Evolutionary conservation across 345 rosid genomes (phyloP), one percentile per base, ranked within the genome.

Genomic region (Brassica nigra): DNA sequence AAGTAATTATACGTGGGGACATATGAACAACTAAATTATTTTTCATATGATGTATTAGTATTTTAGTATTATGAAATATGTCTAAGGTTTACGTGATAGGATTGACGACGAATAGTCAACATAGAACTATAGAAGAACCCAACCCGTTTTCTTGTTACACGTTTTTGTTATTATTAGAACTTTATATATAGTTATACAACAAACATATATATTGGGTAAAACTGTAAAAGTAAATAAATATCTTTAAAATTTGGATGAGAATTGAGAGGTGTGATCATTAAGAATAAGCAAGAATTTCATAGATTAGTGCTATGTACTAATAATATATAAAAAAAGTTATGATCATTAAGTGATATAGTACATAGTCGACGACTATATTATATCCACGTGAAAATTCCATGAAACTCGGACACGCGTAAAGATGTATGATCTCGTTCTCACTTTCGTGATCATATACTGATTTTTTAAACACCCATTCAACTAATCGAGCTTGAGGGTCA

Each of bases 71-170:
- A 11, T 61, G 16, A 61, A 47, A 33, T 77, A 44, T 30, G 28
- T 47, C 16, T 14, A 70, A 63, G 18, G 63, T 52, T 63, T 77
- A 63, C 81, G 81, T 70, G 75, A 27, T 70, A 31, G 23, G 34
- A 42, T 68, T 68, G 65, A 20, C 71, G 37, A 77, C 80, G 70
- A 77, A 70, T 77, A 70, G 76, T 77, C 80, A 77, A 77, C 75
- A 27, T 20, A 33, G 18, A 31, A 4, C 12, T 70, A 27, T 20
- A 33, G 18, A 31, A 4, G 18, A 44, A 70, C 69, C 47, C 58
- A 23, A 42, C 49, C 10, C 39, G 29, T 61, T 61, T 73, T 28
- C 16, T 61, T 62, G 7, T 27, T 28, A 5, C 42, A 39, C 2
- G 6, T 47, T 47, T 14, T 47, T 6, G 6, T 47, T 47, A 47